Percentiles rank a stretch among this genome's conserved stretches.
phyloP scores from a whole-genome alignment of 306 rosid genomes.

The Glycine tomentella region DNA sequence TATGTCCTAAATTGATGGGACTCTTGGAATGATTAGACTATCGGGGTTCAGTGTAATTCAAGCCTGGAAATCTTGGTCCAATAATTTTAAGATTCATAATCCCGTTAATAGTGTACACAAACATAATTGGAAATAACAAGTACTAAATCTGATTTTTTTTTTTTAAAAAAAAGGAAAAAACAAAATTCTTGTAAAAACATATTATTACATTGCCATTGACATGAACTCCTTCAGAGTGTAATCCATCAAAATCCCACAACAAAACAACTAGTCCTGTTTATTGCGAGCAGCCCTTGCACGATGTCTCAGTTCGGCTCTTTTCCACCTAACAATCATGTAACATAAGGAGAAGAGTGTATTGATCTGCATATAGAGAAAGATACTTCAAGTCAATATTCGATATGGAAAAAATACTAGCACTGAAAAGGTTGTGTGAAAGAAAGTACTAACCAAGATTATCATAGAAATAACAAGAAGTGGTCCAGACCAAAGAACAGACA shows the following conservation, averaged over 20 bases:
- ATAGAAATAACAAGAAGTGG: slow-evolving; percentile 88
- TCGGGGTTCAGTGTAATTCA: not conserved
- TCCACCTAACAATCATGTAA: slow-evolving; percentile 88
- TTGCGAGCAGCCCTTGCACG: slow-evolving; percentile 77
- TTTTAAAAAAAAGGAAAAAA: not conserved
- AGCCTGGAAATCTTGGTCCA: not conserved
- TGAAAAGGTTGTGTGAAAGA: not conserved
- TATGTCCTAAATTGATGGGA: too few relatives aligned
- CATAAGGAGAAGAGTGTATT: slow-evolving; percentile 88
- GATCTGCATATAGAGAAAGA: slow-evolving; percentile 64
- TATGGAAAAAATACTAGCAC: slow-evolving; percentile 5
- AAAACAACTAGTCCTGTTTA: slow-evolving; percentile 69
- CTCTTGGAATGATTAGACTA: too few relatives aligned
- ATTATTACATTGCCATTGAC: slow-evolving; percentile 28
- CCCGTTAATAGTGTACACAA: slow-evolving; percentile 2
- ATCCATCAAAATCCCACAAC: slow-evolving; percentile 19
- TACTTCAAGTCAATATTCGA: slow-evolving; percentile 31
- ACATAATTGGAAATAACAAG: not conserved
- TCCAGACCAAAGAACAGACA: slow-evolving; percentile 91
- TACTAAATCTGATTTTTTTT: slow-evolving; percentile 4
- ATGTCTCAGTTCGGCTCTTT: slow-evolving; percentile 91
- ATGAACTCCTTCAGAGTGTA: not conserved
- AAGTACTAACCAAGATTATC: slow-evolving; percentile 82
- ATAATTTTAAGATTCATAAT: not conserved
- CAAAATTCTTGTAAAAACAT: slow-evolving; percentile 24